Conservation (phyloP, 2,329 filamentous ascomycete genomes). For the Monosporascus sp. region DNA sequence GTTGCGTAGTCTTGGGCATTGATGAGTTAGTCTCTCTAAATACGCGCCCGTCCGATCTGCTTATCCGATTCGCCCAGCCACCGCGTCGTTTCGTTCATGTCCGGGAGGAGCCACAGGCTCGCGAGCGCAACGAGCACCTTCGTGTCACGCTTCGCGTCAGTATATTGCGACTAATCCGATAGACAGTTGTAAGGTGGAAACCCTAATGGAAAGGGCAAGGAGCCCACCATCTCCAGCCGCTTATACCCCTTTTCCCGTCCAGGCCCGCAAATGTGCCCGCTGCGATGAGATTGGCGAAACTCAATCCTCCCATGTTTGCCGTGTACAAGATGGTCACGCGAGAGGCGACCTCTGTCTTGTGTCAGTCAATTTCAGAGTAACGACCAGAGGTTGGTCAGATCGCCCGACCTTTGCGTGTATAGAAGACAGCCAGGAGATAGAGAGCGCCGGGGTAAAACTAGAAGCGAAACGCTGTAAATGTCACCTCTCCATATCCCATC, state of each 20-base stretch:
- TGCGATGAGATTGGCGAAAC: slow-evolving; percentile 6
- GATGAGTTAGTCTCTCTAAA: slow-evolving; percentile 10
- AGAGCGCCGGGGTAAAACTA: slow-evolving; percentile 36
- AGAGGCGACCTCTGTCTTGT: slow-evolving; percentile 22
- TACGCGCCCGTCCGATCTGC: slow-evolving; percentile 31
- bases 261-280: slow-evolving; percentile 16
- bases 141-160: too few species aligned
- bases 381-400: background rate
- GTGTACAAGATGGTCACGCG: slow-evolving; percentile 3
- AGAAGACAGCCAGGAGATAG: slow-evolving; percentile 43
- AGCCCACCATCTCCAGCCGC: slow-evolving; percentile 26
- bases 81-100: slow-evolving; percentile 29
- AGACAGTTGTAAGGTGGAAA: background rate
- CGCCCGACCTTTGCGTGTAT: slow-evolving; percentile 33
- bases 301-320: slow-evolving; percentile 2
- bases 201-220: background rate
- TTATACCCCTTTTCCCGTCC: slow-evolving; percentile 16
- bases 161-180: too few species aligned
- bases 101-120: slow-evolving; percentile 29
- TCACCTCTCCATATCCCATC: background rate
- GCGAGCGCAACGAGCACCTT: slow-evolving; percentile 21
- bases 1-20: slow-evolving; percentile 23
- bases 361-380: background rate
- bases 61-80: slow-evolving; percentile 38
- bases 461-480: background rate